Base-by-base conservation (phyloP, 179 eudicot species). In the Vitellaria paradoxa region DNA sequence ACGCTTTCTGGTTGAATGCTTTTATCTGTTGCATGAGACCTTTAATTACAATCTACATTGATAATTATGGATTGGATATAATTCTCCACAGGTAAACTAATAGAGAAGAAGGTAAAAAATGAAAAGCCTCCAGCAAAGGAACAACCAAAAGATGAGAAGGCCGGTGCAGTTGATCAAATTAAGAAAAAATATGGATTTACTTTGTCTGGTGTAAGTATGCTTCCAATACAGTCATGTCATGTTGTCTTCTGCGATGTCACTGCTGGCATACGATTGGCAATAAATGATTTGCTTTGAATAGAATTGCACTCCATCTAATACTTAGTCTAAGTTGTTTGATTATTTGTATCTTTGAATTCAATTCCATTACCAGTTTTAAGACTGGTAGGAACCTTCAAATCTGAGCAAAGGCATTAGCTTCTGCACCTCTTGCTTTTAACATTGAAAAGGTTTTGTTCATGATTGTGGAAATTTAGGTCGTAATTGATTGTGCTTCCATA, bases 131-230 rank as follows among this genome's bases (percentile, higher is more conserved):
- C 86, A 52, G 77, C 73, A 24, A 84, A 81, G 61, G 91, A 87
- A 78, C 93, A 89, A 77, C 80, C 88, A 57, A 85, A 85, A 80
- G 86, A 79, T 4, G 95, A 87, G 78, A 94, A 89, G 80, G 76
- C 80, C 64, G 91, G 88, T 75, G 26, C 97, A 63, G 93, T 96
- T 78, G 97, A 92, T 88, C 87, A 92, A 83, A 96, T 96, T 63
- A 96, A 94, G 92, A 92, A 80, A 84, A 96, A 84, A 92, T 96
- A 96, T 82, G 97, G 99, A 68, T 92, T 80, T 79, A 65, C 90
- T 47, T 73, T 87, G 46, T 80, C 89, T 74, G 86, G 82, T 77
- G 98, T 94, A 87, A 90, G 97, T 79, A 64, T 77, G 6, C 56
- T 14, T 52, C 77, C 30, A n/a, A 69, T 47, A 20, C 6, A 64